Evolutionary conservation across 805 yeast species (phyloP).

Genomic region (Ogataea methylovora): DNA sequence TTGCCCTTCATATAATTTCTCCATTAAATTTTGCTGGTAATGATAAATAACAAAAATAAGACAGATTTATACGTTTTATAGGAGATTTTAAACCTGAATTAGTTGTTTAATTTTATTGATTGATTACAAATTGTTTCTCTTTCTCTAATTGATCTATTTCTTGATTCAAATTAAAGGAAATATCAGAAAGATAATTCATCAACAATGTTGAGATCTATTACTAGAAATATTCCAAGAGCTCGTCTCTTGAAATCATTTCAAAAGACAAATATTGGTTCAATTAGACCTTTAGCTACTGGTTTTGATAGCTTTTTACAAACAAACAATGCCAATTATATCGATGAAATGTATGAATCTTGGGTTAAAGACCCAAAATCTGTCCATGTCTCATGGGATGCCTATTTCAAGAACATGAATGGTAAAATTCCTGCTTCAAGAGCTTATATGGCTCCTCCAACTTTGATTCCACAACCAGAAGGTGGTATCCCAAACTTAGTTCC

Average conservation of each 20-base stretch:
- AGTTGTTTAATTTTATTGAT: no score
- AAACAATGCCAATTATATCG: constrained; percentile 85
- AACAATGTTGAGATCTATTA: constrained; percentile 3
- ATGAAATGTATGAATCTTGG: constrained; percentile 98
- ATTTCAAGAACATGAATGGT: constrained; percentile 80
- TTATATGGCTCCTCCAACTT: constrained; percentile 85
- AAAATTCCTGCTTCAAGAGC: constrained; percentile 68
- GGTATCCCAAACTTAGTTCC: constrained; percentile 63
- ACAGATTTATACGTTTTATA: no score
- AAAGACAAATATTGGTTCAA: constrained; percentile 1
- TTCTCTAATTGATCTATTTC: no score
- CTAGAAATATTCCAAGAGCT: constrained; percentile 11
- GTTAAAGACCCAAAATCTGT: constrained; percentile 82
- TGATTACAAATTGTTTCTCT: no score
- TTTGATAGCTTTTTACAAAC: constrained; percentile 77
- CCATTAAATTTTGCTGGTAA: no score
- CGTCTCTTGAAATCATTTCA: constrained; percentile 9
- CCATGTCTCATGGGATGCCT: constrained; percentile 95
- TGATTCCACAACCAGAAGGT: constrained; percentile 75
- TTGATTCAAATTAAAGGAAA: no score
- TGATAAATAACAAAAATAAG: no score
- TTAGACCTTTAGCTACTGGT: constrained; percentile 27
- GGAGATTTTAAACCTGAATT: no score
- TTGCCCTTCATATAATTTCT: no score
- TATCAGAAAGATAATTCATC: no score